Conservation (phyloP, 2,329 filamentous ascomycete species). For the Nemania bipapillata region DNA sequence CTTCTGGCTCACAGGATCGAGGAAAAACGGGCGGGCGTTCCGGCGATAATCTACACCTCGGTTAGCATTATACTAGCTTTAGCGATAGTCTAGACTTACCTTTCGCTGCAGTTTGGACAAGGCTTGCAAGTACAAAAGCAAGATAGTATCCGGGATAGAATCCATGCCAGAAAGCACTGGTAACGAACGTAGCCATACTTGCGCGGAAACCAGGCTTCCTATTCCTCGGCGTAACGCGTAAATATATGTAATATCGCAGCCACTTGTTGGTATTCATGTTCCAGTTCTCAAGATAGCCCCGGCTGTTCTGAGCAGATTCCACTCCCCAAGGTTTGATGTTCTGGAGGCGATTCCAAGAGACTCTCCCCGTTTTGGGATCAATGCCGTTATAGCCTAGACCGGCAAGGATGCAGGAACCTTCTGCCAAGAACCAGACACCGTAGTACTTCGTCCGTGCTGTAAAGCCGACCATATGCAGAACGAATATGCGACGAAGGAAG, state of each 20-base stretch:
- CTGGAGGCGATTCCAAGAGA: slow-evolving; percentile 86
- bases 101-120: slow-evolving; percentile 93
- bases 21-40: slow-evolving; percentile 89
- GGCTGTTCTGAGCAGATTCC: slow-evolving; percentile 91
- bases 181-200: slow-evolving; percentile 91
- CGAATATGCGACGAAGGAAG: slow-evolving; percentile 78
- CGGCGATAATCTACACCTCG: slow-evolving; percentile 79
- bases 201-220: slow-evolving; percentile 97
- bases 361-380: slow-evolving; percentile 82
- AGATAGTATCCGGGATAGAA: slow-evolving; percentile 98
- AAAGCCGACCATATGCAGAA: slow-evolving; percentile 84
- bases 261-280: slow-evolving; percentile 99
- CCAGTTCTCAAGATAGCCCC: slow-evolving; percentile 90
- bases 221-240: slow-evolving; percentile 92
- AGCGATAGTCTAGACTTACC: slow-evolving; percentile 66
- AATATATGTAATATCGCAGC: slow-evolving; percentile 94
- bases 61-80: slow-evolving; percentile 29
- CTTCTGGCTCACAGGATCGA: slow-evolving; percentile 77
- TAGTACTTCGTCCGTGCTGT: slow-evolving; percentile 93
- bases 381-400: slow-evolving; percentile 95
- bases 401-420: slow-evolving; percentile 92
- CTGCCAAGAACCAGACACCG: slow-evolving; percentile 91
- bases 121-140: slow-evolving; percentile 85
- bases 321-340: slow-evolving; percentile 89
- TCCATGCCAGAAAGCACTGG: slow-evolving; percentile 96